A percentile compares a stretch with the other conserved stretches of the same genome.
Evolutionary conservation across 768 basidiomycete genomes (phyloP).

Genomic region (Amanita pseudoporphyria): DNA sequence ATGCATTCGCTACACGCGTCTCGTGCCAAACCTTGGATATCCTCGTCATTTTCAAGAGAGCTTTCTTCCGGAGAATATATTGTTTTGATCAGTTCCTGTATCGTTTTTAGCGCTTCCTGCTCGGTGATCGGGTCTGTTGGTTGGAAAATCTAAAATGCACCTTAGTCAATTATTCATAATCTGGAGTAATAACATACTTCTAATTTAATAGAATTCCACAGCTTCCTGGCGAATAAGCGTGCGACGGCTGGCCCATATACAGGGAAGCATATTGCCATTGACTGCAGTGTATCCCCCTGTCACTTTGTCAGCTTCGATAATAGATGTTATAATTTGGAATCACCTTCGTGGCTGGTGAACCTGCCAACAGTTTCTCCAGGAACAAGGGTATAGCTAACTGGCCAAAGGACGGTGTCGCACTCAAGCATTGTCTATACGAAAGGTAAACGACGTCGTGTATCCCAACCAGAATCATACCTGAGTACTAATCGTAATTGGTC

Average conservation of each 20-base stretch:
- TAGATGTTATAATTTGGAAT: not conserved
- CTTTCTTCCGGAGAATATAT: constrained; percentile 47
- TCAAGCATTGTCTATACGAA: constrained; percentile 50
- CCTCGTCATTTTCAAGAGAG: constrained; percentile 26
- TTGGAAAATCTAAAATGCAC: constrained; percentile 69
- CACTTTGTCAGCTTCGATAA: not conserved
- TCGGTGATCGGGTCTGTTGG: constrained; percentile 76
- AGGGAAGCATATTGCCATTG: constrained; percentile 70
- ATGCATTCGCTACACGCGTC: constrained; percentile 79
- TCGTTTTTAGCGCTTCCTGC: constrained; percentile 58
- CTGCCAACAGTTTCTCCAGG: constrained; percentile 83
- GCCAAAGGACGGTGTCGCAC: constrained; percentile 76
- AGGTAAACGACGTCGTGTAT: constrained; percentile 3
- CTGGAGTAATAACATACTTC: constrained; percentile 44
- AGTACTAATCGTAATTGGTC: constrained; percentile 76
- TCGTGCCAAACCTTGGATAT: constrained; percentile 51
- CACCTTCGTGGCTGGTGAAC: constrained; percentile 79
- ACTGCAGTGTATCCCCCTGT: constrained; percentile 82
- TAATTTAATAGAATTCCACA: constrained; percentile 89
- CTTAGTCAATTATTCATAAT: constrained; percentile 1
- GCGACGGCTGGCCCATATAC: constrained; percentile 67
- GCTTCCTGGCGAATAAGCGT: constrained; percentile 52
- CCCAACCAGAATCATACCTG: constrained; percentile 32
- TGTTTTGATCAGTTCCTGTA: constrained; percentile 64
- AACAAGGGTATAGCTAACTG: constrained; percentile 80